These are phyloP conservation scores for Malassezia nana DNA, from an alignment of 1,284 basidiomycete species.

Conservation along the genomic window DNA sequence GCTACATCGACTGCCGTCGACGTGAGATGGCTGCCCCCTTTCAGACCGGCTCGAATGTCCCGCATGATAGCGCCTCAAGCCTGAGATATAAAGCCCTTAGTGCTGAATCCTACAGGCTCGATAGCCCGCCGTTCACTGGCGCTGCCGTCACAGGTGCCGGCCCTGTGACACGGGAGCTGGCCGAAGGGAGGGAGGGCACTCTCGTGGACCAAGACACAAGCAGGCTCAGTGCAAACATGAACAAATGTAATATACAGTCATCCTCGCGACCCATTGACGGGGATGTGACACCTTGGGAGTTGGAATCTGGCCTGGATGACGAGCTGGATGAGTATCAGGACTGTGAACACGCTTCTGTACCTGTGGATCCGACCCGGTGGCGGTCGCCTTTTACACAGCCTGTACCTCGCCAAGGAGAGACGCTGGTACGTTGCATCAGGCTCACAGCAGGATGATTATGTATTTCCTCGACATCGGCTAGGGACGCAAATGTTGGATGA, in stretches of 20 bases:
- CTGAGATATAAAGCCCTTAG: slow-evolving; percentile 42
- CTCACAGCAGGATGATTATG: slow-evolving; percentile 29
- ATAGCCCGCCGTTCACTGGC: slow-evolving; percentile 46
- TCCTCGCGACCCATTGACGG: slow-evolving; percentile 24
- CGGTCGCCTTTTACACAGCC: slow-evolving; percentile 4
- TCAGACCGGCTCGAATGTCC: not conserved
- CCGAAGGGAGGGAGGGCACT: slow-evolving; percentile 5
- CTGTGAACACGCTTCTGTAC: not conserved
- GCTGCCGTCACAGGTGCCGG: slow-evolving; percentile 32
- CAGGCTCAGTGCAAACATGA: slow-evolving; percentile 17
- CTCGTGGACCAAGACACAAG: slow-evolving; percentile 16
- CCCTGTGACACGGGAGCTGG: slow-evolving; percentile 26
- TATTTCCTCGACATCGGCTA: slow-evolving; percentile 41
- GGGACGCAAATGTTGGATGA: slow-evolving; percentile 44
- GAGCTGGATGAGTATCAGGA: slow-evolving; percentile 23
- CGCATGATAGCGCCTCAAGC: slow-evolving; percentile 11
- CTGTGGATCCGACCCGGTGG: not conserved
- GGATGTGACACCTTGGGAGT: slow-evolving; percentile 31
- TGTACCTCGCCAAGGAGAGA: slow-evolving; percentile 31
- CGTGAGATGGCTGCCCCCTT: not conserved
- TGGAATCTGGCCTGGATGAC: slow-evolving; percentile 23
- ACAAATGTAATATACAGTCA: slow-evolving; percentile 19
- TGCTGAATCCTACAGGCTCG: slow-evolving; percentile 44
- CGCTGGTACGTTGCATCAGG: slow-evolving; percentile 8
- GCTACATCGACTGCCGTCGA: not conserved